phyloP scores from a whole-genome alignment of 441 rosid species.

The Theobroma grandiflorum region DNA sequence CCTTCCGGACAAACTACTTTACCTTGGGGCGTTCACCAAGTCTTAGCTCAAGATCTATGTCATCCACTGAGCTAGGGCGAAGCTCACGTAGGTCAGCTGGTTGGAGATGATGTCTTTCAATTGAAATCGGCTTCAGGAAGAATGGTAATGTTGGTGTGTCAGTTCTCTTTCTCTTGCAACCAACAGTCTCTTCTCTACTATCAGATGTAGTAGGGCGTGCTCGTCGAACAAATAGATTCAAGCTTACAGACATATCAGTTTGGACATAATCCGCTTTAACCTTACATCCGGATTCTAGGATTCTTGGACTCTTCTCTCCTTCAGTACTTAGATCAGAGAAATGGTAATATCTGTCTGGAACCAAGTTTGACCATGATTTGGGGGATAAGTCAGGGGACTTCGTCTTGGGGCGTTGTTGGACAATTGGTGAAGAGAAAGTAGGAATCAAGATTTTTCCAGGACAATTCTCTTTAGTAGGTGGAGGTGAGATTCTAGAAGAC shows the following conservation, averaged over 20 bases:
- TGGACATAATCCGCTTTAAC: slow-evolving; percentile 40
- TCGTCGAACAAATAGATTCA: slow-evolving; percentile 64
- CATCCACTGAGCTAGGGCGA: slow-evolving; percentile 57
- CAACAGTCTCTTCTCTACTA: slow-evolving; percentile 40
- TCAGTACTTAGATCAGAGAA: slow-evolving; percentile 41
- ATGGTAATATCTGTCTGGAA: slow-evolving; percentile 33
- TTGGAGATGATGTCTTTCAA: slow-evolving; percentile 41
- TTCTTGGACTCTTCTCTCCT: slow-evolving; percentile 41
- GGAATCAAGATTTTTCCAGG: slow-evolving; percentile 34
- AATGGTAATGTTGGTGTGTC: slow-evolving; percentile 53
- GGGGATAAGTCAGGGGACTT: slow-evolving; percentile 41
- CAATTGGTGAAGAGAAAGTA: slow-evolving; percentile 45
- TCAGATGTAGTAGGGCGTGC: slow-evolving; percentile 40
- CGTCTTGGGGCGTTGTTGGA: slow-evolving; percentile 33
- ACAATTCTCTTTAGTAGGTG: slow-evolving; percentile 38
- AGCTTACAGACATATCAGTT: slow-evolving; percentile 60
- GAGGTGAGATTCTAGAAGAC: slow-evolving; percentile 55
- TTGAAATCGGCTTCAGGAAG: slow-evolving; percentile 47
- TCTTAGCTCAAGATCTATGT: slow-evolving; percentile 95
- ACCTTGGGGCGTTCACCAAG: slow-evolving; percentile 77
- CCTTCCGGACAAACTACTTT: slow-evolving; percentile 41
- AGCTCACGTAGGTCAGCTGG: slow-evolving; percentile 47
- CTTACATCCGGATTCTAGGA: slow-evolving; percentile 40
- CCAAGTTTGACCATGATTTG: slow-evolving; percentile 41
- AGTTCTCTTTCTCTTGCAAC: slow-evolving; percentile 60